Percentiles rank a stretch among this genome's conserved stretches.
Evolutionary conservation across 495 filamentous ascomycete genomes (phyloP).

Genomic region (Terfezia claveryi): DNA sequence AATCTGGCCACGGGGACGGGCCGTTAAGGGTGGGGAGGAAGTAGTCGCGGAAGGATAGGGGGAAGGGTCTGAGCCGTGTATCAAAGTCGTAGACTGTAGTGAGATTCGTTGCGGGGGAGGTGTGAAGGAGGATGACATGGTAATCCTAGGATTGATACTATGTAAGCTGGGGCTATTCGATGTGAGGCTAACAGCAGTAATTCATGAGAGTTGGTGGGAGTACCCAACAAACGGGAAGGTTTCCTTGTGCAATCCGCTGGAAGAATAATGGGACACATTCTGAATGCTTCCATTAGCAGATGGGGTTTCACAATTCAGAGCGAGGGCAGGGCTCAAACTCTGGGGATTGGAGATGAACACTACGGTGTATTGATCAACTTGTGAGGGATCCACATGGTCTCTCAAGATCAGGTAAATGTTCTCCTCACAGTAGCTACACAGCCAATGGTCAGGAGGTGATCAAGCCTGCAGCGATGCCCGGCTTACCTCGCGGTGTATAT

Average conservation of each 20-base stretch:
- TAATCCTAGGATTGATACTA: slow-evolving; percentile 10
- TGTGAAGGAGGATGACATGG: slow-evolving; percentile 13
- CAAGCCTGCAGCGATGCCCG: background rate
- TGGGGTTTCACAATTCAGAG: background rate
- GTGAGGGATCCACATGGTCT: slow-evolving; percentile 4
- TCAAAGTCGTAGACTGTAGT: slow-evolving; percentile 16
- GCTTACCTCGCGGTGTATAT: background rate
- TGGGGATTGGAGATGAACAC: slow-evolving; percentile 16
- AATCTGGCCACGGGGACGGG: background rate
- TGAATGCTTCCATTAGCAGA: too few species aligned
- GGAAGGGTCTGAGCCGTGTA: slow-evolving; percentile 9
- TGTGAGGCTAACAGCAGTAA: background rate
- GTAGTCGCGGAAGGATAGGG: slow-evolving; percentile 4
- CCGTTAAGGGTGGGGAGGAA: slow-evolving; percentile 6
- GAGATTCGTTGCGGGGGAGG: background rate
- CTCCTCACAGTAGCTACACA: slow-evolving; percentile 15
- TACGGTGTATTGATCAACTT: slow-evolving; percentile 4
- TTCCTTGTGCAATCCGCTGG: slow-evolving; percentile 4
- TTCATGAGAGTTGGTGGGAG: background rate
- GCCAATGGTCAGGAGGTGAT: background rate
- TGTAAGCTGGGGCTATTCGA: background rate
- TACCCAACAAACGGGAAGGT: background rate
- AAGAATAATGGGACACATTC: slow-evolving; percentile 6
- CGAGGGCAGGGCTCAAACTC: background rate
- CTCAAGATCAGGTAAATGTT: slow-evolving; percentile 16